Conservation (phyloP, 306 rosid species). For the Cucurbita maxima region DNA sequence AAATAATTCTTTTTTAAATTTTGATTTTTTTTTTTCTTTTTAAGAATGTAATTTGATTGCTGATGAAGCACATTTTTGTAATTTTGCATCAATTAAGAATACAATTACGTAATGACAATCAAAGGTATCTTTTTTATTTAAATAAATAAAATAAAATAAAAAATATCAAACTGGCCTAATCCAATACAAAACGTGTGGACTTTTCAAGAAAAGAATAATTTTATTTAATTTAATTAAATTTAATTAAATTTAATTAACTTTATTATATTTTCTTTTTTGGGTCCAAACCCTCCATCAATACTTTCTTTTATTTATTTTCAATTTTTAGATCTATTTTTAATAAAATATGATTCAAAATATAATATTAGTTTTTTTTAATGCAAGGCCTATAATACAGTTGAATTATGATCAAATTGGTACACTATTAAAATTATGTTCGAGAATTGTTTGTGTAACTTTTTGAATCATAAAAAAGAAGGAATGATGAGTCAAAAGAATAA, state of each 20-base stretch:
- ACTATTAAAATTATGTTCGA: too few relatives aligned
- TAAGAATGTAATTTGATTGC: not conserved
- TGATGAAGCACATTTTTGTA: not conserved
- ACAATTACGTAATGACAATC: not conserved
- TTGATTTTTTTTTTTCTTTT: not conserved
- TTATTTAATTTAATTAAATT: not conserved
- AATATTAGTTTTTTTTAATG: too few relatives aligned
- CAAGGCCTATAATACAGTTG: too few relatives aligned
- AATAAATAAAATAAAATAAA: not conserved
- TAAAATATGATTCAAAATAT: too few relatives aligned
- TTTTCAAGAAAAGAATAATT: not conserved
- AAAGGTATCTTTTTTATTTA: not conserved
- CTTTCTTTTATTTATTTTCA: not conserved
- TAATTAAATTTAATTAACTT: not conserved
- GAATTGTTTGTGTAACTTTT: not conserved
- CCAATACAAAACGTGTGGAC: not conserved
- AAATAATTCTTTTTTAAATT: not conserved
- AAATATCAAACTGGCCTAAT: not conserved
- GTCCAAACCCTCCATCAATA: not conserved
- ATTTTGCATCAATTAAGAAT: not conserved
- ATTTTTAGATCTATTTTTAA: too few relatives aligned
- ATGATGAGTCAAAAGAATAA: not conserved
- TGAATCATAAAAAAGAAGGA: not conserved
- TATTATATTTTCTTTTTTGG: not conserved
- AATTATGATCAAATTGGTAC: too few relatives aligned